Conservation (phyloP, 2,329 filamentous ascomycete genomes). For the Penicillium sp. region DNA sequence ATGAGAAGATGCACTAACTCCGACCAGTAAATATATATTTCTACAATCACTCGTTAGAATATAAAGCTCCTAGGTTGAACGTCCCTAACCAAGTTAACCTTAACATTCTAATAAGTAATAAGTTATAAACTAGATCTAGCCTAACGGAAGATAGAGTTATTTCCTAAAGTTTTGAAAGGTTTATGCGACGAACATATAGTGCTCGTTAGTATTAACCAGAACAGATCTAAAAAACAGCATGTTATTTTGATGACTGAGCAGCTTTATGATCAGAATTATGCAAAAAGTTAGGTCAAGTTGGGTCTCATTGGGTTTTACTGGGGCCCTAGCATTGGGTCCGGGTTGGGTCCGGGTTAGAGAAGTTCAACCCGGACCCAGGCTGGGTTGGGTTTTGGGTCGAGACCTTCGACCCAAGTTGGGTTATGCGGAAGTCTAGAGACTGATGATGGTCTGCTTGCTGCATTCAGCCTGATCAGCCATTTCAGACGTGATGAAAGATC, state of each 20-base stretch:
- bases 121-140: neutral
- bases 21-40: neutral
- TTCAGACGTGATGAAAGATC: neutral
- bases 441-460: constrained; percentile 1
- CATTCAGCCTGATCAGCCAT: constrained; percentile 1
- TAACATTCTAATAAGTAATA: neutral
- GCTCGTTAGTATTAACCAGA: neutral
- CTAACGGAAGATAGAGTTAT: neutral
- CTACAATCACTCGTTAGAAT: neutral
- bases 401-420: neutral
- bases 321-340: neutral
- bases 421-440: constrained; percentile 1
- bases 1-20: neutral
- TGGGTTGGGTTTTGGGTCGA: neutral
- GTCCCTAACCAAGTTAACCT: neutral
- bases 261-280: neutral
- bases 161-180: neutral
- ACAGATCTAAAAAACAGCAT: constrained; percentile 1
- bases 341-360: neutral
- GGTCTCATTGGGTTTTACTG: neutral
- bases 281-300: neutral
- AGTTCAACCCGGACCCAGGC: neutral
- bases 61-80: neutral
- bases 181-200: constrained; percentile 1
- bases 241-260: neutral